These are phyloP conservation scores for Forsythia viridissima DNA, from an alignment of 257 asterid genomes.

Conservation along the genomic window DNA sequence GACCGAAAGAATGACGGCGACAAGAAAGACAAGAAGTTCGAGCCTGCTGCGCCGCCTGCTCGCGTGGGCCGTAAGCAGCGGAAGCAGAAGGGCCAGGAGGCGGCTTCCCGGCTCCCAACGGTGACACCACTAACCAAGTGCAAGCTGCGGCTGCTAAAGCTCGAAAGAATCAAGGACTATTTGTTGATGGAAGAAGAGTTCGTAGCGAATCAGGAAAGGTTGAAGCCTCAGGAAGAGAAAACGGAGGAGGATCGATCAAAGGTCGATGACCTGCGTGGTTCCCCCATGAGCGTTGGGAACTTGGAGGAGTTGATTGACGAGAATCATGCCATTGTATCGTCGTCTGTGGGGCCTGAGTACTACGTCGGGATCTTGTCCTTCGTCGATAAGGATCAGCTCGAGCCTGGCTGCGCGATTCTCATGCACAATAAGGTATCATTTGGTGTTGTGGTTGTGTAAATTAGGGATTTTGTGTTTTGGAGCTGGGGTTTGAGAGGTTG, in stretches of 20 bases:
- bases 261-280: constrained; percentile 50
- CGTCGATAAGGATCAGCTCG: constrained; percentile 75
- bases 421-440: constrained; percentile 71
- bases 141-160: constrained; percentile 54
- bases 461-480: neutral
- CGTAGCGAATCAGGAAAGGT: constrained; percentile 46
- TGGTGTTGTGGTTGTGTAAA: neutral
- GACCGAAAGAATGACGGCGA: constrained; percentile 62
- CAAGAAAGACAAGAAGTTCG: constrained; percentile 72
- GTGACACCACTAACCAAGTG: constrained; percentile 50
- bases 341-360: constrained; percentile 74
- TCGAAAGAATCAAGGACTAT: constrained; percentile 60
- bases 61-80: constrained; percentile 55
- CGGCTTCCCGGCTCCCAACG: constrained; percentile 46
- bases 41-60: constrained; percentile 58
- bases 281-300: constrained; percentile 47
- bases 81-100: constrained; percentile 66
- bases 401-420: constrained; percentile 76
- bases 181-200: constrained; percentile 28
- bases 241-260: constrained; percentile 54
- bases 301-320: constrained; percentile 77
- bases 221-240: constrained; percentile 58
- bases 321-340: constrained; percentile 72
- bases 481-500: neutral
- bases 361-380: constrained; percentile 73